Evolutionary conservation across 139 green algal species (phyloP).

Genomic region (Tetraselmis striata): DNA sequence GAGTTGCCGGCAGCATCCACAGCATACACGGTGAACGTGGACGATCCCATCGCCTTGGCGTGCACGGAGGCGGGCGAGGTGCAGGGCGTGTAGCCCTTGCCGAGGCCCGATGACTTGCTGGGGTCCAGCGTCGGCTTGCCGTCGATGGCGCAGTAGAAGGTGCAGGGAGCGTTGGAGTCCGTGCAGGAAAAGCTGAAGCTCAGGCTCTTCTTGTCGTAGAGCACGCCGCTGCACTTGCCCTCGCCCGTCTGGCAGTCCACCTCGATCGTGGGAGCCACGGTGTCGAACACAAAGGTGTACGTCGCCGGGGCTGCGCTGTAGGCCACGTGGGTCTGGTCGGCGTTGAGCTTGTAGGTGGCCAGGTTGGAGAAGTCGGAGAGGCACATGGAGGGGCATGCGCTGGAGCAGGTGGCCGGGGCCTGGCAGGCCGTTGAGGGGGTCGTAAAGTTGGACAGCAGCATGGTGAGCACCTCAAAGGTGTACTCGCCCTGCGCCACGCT

Average conservation of each 20-base stretch:
- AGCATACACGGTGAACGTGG: not conserved
- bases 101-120: not conserved
- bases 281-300: not conserved
- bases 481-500: not conserved
- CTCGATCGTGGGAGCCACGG: not conserved
- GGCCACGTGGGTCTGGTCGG: not conserved
- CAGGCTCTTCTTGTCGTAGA: not conserved
- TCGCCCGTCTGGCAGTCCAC: not conserved
- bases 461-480: not conserved
- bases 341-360: not conserved
- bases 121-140: not conserved
- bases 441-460: not conserved
- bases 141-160: not conserved
- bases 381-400: not conserved
- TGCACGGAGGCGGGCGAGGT: not conserved
- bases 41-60: not conserved
- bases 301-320: not conserved
- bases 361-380: not conserved
- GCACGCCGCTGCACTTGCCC: not conserved
- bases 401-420: not conserved
- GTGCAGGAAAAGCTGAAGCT: not conserved
- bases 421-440: not conserved
- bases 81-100: not conserved
- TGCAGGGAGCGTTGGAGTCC: not conserved
- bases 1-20: not conserved